Conservation (phyloP, 768 basidiomycete species). For the Leucosporidium yakuticum region DNA sequence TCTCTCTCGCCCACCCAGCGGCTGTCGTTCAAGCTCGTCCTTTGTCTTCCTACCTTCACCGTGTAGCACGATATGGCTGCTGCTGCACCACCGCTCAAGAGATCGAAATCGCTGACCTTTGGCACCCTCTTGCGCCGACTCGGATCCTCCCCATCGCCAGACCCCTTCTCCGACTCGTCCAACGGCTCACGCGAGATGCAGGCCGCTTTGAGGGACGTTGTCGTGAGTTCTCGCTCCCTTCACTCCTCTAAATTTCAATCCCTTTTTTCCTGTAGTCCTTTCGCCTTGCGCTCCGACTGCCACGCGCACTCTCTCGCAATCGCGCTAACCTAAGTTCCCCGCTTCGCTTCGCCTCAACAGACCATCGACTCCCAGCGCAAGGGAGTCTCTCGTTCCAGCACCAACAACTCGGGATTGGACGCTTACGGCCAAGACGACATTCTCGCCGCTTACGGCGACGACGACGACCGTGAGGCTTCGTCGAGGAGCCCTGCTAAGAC, state of each 20-base stretch:
- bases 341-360: neutral
- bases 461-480: too few species aligned
- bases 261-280: neutral
- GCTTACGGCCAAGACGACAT: conserved; percentile 23
- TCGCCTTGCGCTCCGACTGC: too few species aligned
- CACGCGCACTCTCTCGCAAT: too few species aligned
- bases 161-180: neutral
- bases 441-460: conserved; percentile 24
- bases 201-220: conserved; percentile 3
- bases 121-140: neutral
- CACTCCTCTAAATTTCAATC: too few species aligned
- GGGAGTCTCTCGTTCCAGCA: neutral
- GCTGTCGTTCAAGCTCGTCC: too few species aligned
- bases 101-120: neutral
- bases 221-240: neutral
- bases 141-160: neutral
- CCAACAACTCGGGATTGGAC: neutral
- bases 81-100: neutral
- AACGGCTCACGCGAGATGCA: neutral
- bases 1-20: too few species aligned
- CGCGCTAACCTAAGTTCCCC: too few species aligned
- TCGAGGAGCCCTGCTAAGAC: too few species aligned
- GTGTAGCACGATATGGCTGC: neutral
- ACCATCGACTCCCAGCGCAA: neutral
- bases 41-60: too few species aligned